Evolutionary conservation across 2,329 filamentous ascomycete genomes (phyloP).

Genomic region (Hyphodiscus sp.): DNA sequence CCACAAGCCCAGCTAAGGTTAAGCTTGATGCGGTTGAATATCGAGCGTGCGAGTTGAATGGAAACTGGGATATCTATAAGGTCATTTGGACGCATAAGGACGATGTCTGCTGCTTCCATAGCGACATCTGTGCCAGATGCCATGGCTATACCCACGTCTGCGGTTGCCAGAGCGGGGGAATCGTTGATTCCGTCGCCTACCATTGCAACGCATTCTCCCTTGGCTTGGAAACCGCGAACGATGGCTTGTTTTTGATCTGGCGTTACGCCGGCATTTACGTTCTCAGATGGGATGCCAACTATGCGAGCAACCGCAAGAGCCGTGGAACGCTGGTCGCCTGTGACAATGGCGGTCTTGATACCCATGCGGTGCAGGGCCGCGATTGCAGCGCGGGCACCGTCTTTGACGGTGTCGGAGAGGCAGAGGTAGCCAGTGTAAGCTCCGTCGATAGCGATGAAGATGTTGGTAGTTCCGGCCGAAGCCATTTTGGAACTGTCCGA

Average conservation of each 20-base stretch:
- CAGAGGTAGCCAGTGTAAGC: constrained; percentile 75
- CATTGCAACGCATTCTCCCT: constrained; percentile 83
- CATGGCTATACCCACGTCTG: constrained; percentile 89
- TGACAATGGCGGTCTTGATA: constrained; percentile 85
- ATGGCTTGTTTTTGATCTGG: constrained; percentile 89
- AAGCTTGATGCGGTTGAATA: constrained; percentile 88
- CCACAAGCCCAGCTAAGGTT: constrained; percentile 90
- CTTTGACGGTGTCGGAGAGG: constrained; percentile 86
- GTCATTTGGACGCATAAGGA: constrained; percentile 88
- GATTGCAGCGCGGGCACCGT: constrained; percentile 74
- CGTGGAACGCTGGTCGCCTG: constrained; percentile 81
- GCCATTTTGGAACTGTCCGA: constrained; percentile 28
- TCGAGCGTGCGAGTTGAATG: constrained; percentile 72
- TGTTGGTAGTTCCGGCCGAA: constrained; percentile 72
- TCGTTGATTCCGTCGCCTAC: constrained; percentile 98
- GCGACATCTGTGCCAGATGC: constrained; percentile 91
- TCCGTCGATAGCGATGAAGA: constrained; percentile 83
- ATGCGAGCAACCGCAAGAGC: constrained; percentile 75
- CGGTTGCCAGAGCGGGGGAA: constrained; percentile 87
- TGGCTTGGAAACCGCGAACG: constrained; percentile 66
- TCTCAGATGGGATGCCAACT: constrained; percentile 69
- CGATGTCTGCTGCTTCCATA: constrained; percentile 93
- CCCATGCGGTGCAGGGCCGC: constrained; percentile 77
- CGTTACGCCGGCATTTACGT: constrained; percentile 81
- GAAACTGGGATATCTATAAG: constrained; percentile 89